These are phyloP conservation scores for Cladophialophora bantiana DNA, from an alignment of 2,329 filamentous ascomycete species.

Conservation along the genomic window DNA sequence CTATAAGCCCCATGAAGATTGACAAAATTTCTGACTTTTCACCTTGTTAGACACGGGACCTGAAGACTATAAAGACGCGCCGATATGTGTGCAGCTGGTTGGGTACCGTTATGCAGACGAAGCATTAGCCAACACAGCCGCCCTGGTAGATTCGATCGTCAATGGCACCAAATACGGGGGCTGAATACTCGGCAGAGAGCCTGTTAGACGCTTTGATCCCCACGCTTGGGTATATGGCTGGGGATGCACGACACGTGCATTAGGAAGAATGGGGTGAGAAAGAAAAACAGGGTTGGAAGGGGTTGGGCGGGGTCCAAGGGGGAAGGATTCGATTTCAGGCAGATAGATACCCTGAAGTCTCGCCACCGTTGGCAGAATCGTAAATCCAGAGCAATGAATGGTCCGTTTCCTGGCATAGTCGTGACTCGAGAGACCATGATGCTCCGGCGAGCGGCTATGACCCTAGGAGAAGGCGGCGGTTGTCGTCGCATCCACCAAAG, in stretches of 20 bases:
- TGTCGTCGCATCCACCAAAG: background rate
- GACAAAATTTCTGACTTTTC: constrained; percentile 48
- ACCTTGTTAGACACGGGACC: constrained; percentile 45
- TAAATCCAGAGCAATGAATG: no score
- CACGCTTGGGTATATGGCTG: background rate
- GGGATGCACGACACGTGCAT: no score
- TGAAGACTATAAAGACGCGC: constrained; percentile 57
- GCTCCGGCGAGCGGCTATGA: background rate
- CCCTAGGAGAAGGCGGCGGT: background rate
- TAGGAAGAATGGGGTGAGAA: no score
- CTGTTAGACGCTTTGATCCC: background rate
- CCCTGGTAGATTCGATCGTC: constrained; percentile 21
- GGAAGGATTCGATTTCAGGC: no score
- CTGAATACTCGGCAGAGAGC: background rate
- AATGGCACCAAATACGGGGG: constrained; percentile 11
- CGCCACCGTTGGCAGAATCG: no score
- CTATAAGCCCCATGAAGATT: constrained; percentile 48
- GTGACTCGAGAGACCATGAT: background rate
- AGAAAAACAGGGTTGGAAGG: no score
- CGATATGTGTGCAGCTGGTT: constrained; percentile 63
- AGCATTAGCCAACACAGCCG: constrained; percentile 27
- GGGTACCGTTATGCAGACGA: constrained; percentile 62
- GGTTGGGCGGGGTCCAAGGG: no score
- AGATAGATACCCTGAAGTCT: no score
- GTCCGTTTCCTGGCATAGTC: no score